Base-by-base conservation (phyloP, 257 asterid genomes). In the Solanum pinnatisectum region DNA sequence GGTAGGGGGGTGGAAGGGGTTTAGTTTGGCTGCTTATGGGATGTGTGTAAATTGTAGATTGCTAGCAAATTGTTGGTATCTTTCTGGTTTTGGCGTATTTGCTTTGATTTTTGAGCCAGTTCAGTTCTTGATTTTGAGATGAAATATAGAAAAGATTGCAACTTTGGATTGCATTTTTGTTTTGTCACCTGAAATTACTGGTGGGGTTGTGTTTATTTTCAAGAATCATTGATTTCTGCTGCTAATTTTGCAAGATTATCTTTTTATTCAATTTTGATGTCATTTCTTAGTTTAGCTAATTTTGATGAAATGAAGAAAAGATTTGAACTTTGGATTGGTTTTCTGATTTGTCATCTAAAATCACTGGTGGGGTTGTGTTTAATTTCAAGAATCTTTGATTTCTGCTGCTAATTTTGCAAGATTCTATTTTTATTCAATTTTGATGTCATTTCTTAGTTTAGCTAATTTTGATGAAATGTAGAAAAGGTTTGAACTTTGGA, bases 401-500 rank as follows among this genome's bases (percentile, higher is more conserved):
- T 81, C 65, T 81, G 68, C 70, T 46, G 52, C 82, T 74, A 36
- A 36, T 74, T 37, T 39, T 40, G 84, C 35, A 37, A 23, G 59
- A 77, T n/a, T 2, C 0, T 9, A 10, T 46, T 18, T 81, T 16
- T 46, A 16, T 27, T 81, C 85, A 81, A 3, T 81, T 81, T 81
- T 16, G 68, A 46, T 46, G 40, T 5, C 56, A 27, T 0, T 70
- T 46, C 33, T 15, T 27, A 27, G 40, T 27, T 46, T 46, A 46
- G 68, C 68, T 42, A 81, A 10, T 37, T 81, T 81, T 37, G 85
- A 30, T 81, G 42, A 81, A 30, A 49, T 11, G 42, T 0, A 79
- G 44, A 72, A 88, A 86, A 84, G 88, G 60, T 35, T 84, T 87
- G 36, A 84, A 67, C 84, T 89, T 85, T 83, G 35, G 68, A 86